A percentile compares a stretch with the other conserved stretches of the same genome.
phyloP scores from a whole-genome alignment of 1,139 yeast species.

The Saccharomycopsis hybrid region DNA sequence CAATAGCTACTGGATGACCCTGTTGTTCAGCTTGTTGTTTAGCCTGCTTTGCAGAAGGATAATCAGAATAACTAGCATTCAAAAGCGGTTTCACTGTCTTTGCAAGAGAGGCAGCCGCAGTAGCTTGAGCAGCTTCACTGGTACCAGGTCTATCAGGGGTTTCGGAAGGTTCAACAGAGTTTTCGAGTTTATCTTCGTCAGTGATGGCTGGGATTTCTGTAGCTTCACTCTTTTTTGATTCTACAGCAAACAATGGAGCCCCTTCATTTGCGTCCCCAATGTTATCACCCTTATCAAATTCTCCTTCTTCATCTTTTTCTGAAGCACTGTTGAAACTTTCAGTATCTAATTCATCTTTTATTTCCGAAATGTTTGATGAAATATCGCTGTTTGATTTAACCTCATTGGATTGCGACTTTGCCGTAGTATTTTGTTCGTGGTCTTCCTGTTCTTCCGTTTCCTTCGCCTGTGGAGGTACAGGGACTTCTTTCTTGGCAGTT shows the following conservation, averaged over 20 bases:
- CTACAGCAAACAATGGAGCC: constrained; percentile 1
- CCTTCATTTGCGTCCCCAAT: constrained; percentile 20
- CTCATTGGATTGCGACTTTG: not conserved
- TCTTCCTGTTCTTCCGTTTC: not conserved
- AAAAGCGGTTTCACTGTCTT: not conserved
- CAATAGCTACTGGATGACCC: constrained; percentile 1
- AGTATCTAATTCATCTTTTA: constrained; percentile 14
- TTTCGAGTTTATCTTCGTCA: not conserved
- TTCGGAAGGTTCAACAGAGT: not conserved
- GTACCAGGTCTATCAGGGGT: too few relatives aligned
- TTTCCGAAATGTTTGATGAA: constrained; percentile 14
- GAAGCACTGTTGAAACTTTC: constrained; percentile 4
- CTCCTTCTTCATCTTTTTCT: constrained; percentile 4
- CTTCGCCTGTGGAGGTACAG: not conserved
- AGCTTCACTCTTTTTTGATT: not conserved
- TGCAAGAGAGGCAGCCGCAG: not conserved
- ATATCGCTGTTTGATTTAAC: constrained; percentile 8
- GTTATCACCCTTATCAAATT: not conserved
- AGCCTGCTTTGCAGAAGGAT: too few relatives aligned
- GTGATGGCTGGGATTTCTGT: not conserved
- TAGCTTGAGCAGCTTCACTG: too few relatives aligned
- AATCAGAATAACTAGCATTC: not conserved
- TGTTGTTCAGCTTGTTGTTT: too few relatives aligned
- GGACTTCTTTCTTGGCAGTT: too few relatives aligned
- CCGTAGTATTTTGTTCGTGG: too few relatives aligned